Conservation (phyloP, 164 flowering plant species). For the Berberis thunbergii region DNA sequence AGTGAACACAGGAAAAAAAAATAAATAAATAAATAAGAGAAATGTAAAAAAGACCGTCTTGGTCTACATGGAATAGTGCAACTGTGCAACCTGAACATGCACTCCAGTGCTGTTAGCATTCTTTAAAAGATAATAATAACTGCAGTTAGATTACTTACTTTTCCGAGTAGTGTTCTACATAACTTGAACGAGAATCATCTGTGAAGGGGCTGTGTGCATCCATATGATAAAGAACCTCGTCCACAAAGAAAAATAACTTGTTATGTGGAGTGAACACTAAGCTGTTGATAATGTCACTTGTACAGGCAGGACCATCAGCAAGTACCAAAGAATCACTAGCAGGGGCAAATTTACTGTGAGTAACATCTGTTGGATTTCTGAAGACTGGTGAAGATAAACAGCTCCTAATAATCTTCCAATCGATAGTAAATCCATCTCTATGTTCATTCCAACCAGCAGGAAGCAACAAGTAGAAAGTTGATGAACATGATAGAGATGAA, state of each 20-base stretch:
- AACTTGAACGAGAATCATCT: conserved; percentile 23
- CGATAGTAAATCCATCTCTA: conserved; percentile 29
- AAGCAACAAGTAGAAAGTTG: conserved; percentile 75
- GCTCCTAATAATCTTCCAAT: conserved; percentile 54
- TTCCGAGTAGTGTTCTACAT: conserved; percentile 36
- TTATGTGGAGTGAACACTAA: conserved; percentile 64
- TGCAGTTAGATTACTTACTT: conserved; percentile 32
- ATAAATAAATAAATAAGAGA: no score
- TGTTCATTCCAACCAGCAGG: conserved; percentile 36
- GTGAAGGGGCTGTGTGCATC: conserved; percentile 43
- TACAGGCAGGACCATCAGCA: conserved; percentile 36
- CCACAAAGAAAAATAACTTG: conserved; percentile 48
- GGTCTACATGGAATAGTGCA: no score
- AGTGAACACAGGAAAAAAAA: no score
- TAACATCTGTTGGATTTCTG: conserved; percentile 13
- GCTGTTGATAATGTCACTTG: conserved; percentile 52
- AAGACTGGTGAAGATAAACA: conserved; percentile 84
- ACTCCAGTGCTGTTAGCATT: not conserved
- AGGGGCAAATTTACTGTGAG: conserved; percentile 11
- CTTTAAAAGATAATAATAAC: not conserved
- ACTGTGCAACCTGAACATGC: not conserved
- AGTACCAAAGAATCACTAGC: conserved; percentile 31
- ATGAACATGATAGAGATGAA: conserved; percentile 18
- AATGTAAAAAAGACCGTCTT: no score
- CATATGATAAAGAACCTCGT: conserved; percentile 32